Evolutionary conservation across 2,329 filamentous ascomycete species (phyloP).

Genomic region (Fonsecaea pedrosoi): DNA sequence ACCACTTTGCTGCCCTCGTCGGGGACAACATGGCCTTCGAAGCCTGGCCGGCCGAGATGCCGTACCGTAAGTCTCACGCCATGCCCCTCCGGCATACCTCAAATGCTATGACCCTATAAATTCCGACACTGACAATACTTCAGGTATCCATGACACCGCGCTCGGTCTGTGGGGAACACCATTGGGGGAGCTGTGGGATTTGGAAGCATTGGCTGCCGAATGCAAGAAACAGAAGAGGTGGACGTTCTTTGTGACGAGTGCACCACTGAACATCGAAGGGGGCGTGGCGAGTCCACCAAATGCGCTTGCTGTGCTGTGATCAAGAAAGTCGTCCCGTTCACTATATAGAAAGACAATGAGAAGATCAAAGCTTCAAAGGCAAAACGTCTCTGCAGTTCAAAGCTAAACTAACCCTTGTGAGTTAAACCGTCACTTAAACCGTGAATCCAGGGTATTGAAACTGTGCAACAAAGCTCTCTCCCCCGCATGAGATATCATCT

Average conservation of each 20-base stretch:
- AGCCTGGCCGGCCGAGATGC: slow-evolving; percentile 59
- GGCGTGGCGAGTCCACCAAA: slow-evolving; percentile 48
- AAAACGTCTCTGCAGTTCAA: too few species aligned
- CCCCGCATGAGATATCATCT: too few species aligned
- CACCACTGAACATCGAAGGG: slow-evolving; percentile 51
- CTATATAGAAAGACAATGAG: too few species aligned
- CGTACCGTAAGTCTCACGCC: slow-evolving; percentile 21
- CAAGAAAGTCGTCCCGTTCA: too few species aligned
- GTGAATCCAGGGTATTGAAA: too few species aligned
- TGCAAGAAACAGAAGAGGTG: slow-evolving; percentile 48
- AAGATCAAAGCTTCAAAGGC: too few species aligned
- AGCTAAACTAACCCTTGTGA: too few species aligned
- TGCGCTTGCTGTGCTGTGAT: slow-evolving; percentile 8
- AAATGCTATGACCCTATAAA: too few species aligned
- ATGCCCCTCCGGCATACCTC: too few species aligned
- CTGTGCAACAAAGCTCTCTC: too few species aligned
- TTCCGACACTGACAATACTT: slow-evolving; percentile 10
- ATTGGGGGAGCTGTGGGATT: slow-evolving; percentile 44
- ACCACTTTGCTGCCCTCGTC: slow-evolving; percentile 69
- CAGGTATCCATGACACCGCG: slow-evolving; percentile 35
- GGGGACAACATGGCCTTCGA: slow-evolving; percentile 71
- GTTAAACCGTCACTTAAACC: too few species aligned
- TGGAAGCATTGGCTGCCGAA: slow-evolving; percentile 47
- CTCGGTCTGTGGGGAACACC: slow-evolving; percentile 40
- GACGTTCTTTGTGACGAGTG: slow-evolving; percentile 53